Evolutionary conservation across 148 eudicot species (phyloP), one percentile per base, ranked within the genome.

Genomic region (Talinum fruticosum): DNA sequence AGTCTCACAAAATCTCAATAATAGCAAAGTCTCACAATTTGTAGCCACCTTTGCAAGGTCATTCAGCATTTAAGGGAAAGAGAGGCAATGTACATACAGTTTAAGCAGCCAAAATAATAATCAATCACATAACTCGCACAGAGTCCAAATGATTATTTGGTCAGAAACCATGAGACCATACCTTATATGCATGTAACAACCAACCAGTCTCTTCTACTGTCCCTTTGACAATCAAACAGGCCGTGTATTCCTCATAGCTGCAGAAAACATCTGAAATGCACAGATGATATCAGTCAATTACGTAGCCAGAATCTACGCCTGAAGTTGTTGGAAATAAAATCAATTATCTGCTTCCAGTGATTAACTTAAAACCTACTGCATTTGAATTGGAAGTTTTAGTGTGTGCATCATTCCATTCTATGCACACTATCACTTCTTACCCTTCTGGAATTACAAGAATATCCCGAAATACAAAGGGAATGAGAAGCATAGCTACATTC

Each of bases 261-360:
- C 72, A 66, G 76, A 65, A 37, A 72, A 72, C 6, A 77, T 49
- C 83, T 81, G 80, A 16, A 66, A 76, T 32, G 19, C 78, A 69
- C 45, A 72, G 4, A 71, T 8, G 32, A 51, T 64, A 30, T 73
- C 37, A 45, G 47, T 18, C 19, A 41, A 61, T 45, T 23, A 57
- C 62, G 10, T 45, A 44, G 35, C 29, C 69, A 62, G 71, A 24
- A 0, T 15, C n/a, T 41, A 41, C 13, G n/a, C 21, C 16, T 16
- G 23, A 19, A 51, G 57, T 2, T 18, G 57, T 19, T 51, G 4
- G 57, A 18, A 51, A 1, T 16, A 51, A 23, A 51, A 15, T 14
- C 5, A 23, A 51, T 51, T 23, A 1, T 1, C 3, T 51, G 57
- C 23, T 15, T 18, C 19, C 57, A 51, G 10, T 57, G 2, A 15